phyloP scores from a whole-genome alignment of 805 yeast species.

The Cephaloascus albidus region DNA sequence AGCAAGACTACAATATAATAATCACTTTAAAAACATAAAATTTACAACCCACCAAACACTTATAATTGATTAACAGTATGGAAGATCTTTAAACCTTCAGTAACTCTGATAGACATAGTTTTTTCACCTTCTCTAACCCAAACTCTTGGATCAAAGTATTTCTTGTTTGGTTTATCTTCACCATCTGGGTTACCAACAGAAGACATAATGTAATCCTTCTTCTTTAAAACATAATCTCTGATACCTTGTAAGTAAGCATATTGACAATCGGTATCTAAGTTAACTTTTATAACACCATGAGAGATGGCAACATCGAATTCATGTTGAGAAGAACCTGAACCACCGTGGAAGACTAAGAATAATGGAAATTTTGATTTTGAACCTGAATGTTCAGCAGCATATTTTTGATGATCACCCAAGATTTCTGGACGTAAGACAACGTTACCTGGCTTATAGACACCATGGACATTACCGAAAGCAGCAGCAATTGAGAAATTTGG shows the following conservation, averaged over 20 bases:
- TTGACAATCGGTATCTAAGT: constrained; percentile 98
- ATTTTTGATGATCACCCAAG: constrained; percentile 91
- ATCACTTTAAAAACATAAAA: neutral
- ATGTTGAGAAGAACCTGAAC: constrained; percentile 91
- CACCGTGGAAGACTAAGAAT: constrained; percentile 99
- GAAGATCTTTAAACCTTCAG: constrained; percentile 81
- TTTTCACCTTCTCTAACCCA: constrained; percentile 99
- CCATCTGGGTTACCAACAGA: constrained; percentile 99
- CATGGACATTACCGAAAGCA: constrained; percentile 99
- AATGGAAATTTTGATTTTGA: constrained; percentile 53
- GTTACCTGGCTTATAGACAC: constrained; percentile 99
- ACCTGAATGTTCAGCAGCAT: constrained; percentile 63
- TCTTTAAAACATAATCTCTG: constrained; percentile 91
- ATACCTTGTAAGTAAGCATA: constrained; percentile 95
- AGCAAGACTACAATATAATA: neutral
- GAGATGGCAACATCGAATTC: constrained; percentile 89
- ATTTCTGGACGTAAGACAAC: constrained; percentile 87
- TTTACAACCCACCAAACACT: neutral
- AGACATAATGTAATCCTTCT: constrained; percentile 86
- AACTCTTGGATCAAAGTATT: constrained; percentile 99
- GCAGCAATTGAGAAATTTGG: constrained; percentile 99
- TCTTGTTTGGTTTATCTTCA: constrained; percentile 98
- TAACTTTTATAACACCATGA: constrained; percentile 97
- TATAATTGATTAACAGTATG: constrained; percentile 62
- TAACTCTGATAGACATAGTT: constrained; percentile 86